Evolutionary conservation across 768 basidiomycete species (phyloP).

Genomic region (Boletellus emodensis): DNA sequence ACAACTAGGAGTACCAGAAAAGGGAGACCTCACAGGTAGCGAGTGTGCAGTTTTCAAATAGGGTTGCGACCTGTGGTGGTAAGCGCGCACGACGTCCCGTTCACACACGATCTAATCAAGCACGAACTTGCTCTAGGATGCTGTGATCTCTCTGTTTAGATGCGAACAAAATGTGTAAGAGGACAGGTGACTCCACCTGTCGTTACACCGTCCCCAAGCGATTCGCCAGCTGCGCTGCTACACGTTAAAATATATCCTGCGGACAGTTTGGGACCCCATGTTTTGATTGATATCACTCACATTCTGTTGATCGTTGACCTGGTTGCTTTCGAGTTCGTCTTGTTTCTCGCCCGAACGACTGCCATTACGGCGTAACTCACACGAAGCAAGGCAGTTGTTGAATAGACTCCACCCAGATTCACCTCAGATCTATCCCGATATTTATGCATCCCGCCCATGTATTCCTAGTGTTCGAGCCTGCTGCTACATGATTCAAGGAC

Average conservation of each 20-base stretch:
- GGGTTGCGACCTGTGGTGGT: slow-evolving; percentile 1
- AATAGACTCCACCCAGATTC: background rate
- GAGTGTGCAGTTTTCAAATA: slow-evolving; percentile 4
- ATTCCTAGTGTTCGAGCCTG: background rate
- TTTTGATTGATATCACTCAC: slow-evolving; percentile 11
- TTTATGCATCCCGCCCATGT: slow-evolving; percentile 6
- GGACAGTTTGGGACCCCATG: too few species aligned
- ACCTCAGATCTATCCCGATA: background rate
- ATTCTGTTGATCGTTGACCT: slow-evolving; percentile 1
- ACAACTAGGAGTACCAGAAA: slow-evolving; percentile 8
- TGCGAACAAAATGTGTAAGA: background rate
- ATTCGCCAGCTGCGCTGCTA: too few species aligned
- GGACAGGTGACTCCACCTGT: background rate
- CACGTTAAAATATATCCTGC: too few species aligned
- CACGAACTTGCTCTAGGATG: slow-evolving; percentile 1
- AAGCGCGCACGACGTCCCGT: slow-evolving; percentile 9
- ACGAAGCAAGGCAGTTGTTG: background rate
- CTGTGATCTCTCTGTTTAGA: slow-evolving; percentile 8
- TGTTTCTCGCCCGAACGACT: background rate
- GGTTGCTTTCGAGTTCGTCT: background rate
- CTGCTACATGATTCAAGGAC: too few species aligned
- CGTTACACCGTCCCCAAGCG: background rate
- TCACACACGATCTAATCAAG: slow-evolving; percentile 7
- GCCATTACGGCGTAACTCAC: background rate
- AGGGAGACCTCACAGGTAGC: slow-evolving; percentile 6